A percentile compares a stretch with the other conserved stretches of the same genome.
phyloP scores from a whole-genome alignment of 768 basidiomycete genomes.

The Amanita subjunquillea region DNA sequence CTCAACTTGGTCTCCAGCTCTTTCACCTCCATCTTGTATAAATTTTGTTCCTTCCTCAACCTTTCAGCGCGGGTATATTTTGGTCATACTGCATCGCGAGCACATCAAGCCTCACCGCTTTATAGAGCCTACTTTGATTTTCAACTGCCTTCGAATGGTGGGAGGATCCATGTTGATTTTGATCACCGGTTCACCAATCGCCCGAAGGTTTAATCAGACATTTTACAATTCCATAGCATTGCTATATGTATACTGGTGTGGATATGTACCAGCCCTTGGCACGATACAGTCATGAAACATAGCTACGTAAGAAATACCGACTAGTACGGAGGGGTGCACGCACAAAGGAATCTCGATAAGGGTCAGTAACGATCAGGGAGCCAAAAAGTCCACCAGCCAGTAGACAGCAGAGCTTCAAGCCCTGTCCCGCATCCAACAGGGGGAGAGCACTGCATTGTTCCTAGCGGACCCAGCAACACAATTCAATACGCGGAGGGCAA shows the following conservation, averaged over 20 bases:
- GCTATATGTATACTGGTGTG: neutral
- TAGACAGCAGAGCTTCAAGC: neutral
- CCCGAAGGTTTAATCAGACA: neutral
- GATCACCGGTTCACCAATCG: neutral
- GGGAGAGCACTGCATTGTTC: neutral
- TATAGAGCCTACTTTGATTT: constrained; percentile 63
- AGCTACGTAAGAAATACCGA: neutral
- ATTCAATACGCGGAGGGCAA: neutral
- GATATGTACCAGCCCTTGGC: constrained; percentile 4
- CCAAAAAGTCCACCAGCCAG: neutral
- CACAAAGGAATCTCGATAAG: neutral
- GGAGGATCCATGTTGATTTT: constrained; percentile 32
- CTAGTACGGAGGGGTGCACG: neutral
- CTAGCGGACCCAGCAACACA: constrained; percentile 1
- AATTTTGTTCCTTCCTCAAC: constrained; percentile 53
- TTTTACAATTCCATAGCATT: constrained; percentile 2
- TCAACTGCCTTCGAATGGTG: constrained; percentile 53
- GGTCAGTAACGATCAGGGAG: neutral
- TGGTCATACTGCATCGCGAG: neutral
- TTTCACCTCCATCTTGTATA: constrained; percentile 59
- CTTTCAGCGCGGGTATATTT: constrained; percentile 20
- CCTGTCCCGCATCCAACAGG: neutral
- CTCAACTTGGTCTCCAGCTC: constrained; percentile 50
- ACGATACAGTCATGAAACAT: neutral
- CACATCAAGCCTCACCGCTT: constrained; percentile 36